Evolutionary conservation across 2,329 filamentous ascomycete genomes (phyloP), one percentile per base, ranked within the genome.

Genomic region (Ascochyta fabae): DNA sequence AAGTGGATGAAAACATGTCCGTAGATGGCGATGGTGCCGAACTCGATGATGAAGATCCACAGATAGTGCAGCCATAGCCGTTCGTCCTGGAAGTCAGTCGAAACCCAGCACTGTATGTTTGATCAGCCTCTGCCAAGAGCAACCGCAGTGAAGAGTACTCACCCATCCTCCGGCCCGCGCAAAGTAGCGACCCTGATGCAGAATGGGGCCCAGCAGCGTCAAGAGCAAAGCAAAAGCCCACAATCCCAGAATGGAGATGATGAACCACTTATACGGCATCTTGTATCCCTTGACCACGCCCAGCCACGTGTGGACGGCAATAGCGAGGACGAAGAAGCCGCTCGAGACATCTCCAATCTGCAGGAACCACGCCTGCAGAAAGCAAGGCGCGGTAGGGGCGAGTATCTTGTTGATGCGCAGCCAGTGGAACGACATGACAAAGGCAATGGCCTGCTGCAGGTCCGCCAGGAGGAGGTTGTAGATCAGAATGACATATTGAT

Each of bases 21-120:
- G 61, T 84, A 84, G 23, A 83, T 75, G 15, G 75, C 65, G 26
- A 83, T 71, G 3, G 80, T 81, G 19, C 80, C 80, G 59, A 83
- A 82, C 62, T 84, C 81, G 39, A 80, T 71, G 36, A 82, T 69
- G 69, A 83, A 83, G 58, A 83, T 82, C 81, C 81, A 84, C 33
- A 84, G 56, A 62, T 84, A 84, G 61, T 83, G 81, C 6, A 79
- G 73, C 76, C 77, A 83, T 4, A 84, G 73, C 6, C 81, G 77
- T 46, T 80, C 78, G 13, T 58, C 49, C 54, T 82, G 77, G 61
- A 75, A 76, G 12, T 75, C 62, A 4, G 70, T 62, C 15, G 79
- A 76, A 8, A 83, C 68, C 82, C 82, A 84, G 62, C 82, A 84
- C 82, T 82, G 41, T 16, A 8, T 12, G 7, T 2, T 2, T 4